These are phyloP conservation scores for Serendipita sp. DNA, from an alignment of 768 basidiomycete genomes.

Conservation along the genomic window DNA sequence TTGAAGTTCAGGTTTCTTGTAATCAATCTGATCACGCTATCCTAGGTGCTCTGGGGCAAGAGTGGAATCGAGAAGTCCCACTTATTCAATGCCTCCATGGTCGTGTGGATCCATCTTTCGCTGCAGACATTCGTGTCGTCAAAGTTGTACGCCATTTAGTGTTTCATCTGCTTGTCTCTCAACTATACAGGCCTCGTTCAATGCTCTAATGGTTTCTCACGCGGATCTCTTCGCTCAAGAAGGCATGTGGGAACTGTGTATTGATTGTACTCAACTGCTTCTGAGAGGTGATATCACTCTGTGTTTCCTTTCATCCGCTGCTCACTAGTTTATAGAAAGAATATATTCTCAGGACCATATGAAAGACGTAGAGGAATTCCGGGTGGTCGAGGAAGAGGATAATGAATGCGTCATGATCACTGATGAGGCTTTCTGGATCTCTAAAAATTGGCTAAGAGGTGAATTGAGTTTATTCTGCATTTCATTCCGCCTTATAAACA, in stretches of 20 bases:
- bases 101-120: conserved; percentile 42
- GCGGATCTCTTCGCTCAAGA: too few species aligned
- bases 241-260: conserved; percentile 25
- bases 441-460: conserved; percentile 70
- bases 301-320: conserved; percentile 1
- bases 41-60: too few species aligned
- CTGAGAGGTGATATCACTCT: neutral
- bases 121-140: conserved; percentile 52
- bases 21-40: too few species aligned
- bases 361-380: conserved; percentile 36
- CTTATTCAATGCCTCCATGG: conserved; percentile 26
- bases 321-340: conserved; percentile 30
- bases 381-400: conserved; percentile 27
- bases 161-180: too few species aligned
- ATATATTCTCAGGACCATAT: conserved; percentile 57
- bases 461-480: conserved; percentile 7
- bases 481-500: neutral
- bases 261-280: conserved; percentile 28
- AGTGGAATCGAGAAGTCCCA: too few species aligned
- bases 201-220: too few species aligned
- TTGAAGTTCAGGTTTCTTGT: too few species aligned
- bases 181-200: too few species aligned
- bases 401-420: conserved; percentile 14
- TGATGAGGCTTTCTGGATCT: conserved; percentile 47
- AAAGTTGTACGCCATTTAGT: conserved; percentile 11